Conservation (phyloP, 164 flowering plant species). For the Litsea cubeba region DNA sequence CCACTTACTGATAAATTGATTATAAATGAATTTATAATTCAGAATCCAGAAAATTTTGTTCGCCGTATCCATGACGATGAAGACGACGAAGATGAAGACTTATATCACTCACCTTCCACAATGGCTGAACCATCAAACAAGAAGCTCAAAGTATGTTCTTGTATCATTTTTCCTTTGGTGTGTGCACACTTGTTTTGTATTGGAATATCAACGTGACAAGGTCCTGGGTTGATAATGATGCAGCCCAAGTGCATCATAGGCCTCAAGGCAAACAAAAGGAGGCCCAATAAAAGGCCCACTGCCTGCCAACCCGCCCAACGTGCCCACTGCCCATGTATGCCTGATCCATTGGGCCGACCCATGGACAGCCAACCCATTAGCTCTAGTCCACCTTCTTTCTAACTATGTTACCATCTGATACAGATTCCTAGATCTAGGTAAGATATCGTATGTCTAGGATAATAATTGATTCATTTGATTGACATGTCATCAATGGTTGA, state of each 20-base stretch:
- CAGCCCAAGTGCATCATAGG: no score
- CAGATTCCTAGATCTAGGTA: no score
- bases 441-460: no score
- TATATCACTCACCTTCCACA: conserved; percentile 12
- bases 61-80: conserved; percentile 52
- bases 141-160: conserved; percentile 31
- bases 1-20: not conserved
- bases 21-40: conserved; percentile 6
- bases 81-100: conserved; percentile 44
- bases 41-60: conserved; percentile 42
- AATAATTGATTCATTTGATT: no score
- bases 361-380: not conserved
- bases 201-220: not conserved
- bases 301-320: not conserved
- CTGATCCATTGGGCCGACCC: not conserved
- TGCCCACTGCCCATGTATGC: not conserved
- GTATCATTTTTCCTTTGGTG: not conserved
- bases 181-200: not conserved
- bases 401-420: no score
- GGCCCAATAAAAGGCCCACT: not conserved
- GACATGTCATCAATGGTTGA: no score
- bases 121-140: conserved; percentile 19
- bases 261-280: no score
- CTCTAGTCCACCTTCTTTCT: no score
- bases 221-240: not conserved